Evolutionary conservation across 2,329 filamentous ascomycete genomes (phyloP), one percentile per base, ranked within the genome.

Genomic region (Stagonosporopsis chrysanthemi): DNA sequence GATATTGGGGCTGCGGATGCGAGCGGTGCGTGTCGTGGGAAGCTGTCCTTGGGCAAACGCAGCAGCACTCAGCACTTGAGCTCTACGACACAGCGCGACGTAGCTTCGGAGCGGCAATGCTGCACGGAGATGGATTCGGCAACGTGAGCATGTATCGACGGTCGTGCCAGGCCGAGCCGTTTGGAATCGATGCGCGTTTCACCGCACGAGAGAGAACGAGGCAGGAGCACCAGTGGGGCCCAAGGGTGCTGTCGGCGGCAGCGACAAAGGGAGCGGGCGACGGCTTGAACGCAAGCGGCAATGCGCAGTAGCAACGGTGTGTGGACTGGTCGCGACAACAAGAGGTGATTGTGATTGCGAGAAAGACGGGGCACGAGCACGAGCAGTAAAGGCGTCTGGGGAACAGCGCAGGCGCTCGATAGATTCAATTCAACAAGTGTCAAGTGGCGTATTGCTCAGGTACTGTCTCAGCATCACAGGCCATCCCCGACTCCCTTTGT

Each of bases 171-270:
- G 31, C 43, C 26, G 31, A 28, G 43, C 38, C 48, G 12, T 15
- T 45, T 57, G 54, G 61, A 44, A 61, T 50, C 58, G 51, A 26
- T 61, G 42, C 43, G 47, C 47, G 55, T 52, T 55, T 58, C 55
- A 52, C 51, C 50, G 48, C 42, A 58, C 54, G 55, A 26, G 46
- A 46, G 35, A 33, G n/a, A n/a, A 39, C 39, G 36, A 48, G 39
- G 52, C 43, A 52, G 47, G 46, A 50, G 50, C 36, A 22, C 24
- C 17, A 53, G 51, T 54, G 51, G 45, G 51, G 56, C 43, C 38
- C 33, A 23, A 14, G 23, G 29, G 47, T 39, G 43, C 45, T 28
- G 52, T 52, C 54, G 48, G 47, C 54, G 47, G 53, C 42, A 42
- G 50, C 12, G 38, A 33, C 39, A 40, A 48, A 41, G 52, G 52